These are phyloP conservation scores for Tetracladium setigerum DNA, from an alignment of 495 filamentous ascomycete species.

Conservation along the genomic window DNA sequence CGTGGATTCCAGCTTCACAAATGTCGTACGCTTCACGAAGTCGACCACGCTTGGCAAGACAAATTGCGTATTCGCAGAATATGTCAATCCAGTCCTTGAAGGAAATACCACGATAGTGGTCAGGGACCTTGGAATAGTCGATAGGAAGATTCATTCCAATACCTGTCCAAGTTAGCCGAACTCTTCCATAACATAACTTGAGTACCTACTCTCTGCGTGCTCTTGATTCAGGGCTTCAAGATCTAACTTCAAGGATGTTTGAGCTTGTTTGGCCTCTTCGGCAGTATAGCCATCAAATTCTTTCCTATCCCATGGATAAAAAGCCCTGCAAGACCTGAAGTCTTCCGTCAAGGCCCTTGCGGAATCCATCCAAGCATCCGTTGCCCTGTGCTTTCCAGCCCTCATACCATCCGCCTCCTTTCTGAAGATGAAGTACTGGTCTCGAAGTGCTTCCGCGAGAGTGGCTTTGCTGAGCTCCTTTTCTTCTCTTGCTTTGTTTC, in stretches of 20 bases:
- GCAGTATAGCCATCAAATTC: constrained; percentile 59
- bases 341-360: constrained; percentile 70
- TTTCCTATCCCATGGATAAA: constrained; percentile 69
- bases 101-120: constrained; percentile 65
- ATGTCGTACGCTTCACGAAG: constrained; percentile 65
- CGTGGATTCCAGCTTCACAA: constrained; percentile 63
- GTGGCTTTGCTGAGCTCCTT: background rate
- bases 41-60: constrained; percentile 50
- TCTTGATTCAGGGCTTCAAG: constrained; percentile 50
- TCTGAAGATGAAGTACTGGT: constrained; percentile 47
- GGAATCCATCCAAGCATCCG: constrained; percentile 62
- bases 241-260: constrained; percentile 46
- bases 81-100: constrained; percentile 83
- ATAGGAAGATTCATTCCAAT: constrained; percentile 27
- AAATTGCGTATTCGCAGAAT: constrained; percentile 79
- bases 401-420: constrained; percentile 42
- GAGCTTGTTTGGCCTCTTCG: constrained; percentile 24
- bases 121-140: constrained; percentile 6
- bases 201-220: no score
- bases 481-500: constrained; percentile 6
- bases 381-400: constrained; percentile 44
- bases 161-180: constrained; percentile 9
- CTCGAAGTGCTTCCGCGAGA: constrained; percentile 42
- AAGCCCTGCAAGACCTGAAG: constrained; percentile 66
- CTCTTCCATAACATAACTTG: no score